A percentile compares a stretch with the other conserved stretches of the same genome.
Conservation (phyloP, 2,329 filamentous ascomycete genomes). For the Cercospora canescens region DNA sequence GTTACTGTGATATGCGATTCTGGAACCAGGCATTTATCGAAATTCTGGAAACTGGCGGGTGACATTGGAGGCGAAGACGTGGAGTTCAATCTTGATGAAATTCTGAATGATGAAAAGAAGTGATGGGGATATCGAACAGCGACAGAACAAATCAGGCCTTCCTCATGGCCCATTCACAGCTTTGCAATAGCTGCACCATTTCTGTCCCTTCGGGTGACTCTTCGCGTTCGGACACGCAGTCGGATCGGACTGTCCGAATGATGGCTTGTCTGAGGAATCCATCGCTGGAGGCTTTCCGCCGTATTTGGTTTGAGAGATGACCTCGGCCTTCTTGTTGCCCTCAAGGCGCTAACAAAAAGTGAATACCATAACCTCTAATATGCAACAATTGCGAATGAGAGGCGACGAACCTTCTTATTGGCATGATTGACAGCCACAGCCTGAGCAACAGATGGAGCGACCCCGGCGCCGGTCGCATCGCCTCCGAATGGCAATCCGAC, state of each 20-base stretch:
- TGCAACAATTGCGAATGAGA: neutral
- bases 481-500: neutral
- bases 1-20: slow-evolving; percentile 84
- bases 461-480: neutral
- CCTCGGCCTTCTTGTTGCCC: neutral
- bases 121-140: neutral
- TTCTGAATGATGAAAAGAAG: slow-evolving; percentile 43
- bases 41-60: slow-evolving; percentile 77
- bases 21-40: slow-evolving; percentile 75
- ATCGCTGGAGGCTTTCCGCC: neutral
- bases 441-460: neutral
- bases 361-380: neutral
- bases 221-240: neutral
- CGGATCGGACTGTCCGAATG: neutral
- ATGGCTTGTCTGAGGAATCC: neutral
- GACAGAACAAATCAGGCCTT: neutral
- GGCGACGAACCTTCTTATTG: neutral
- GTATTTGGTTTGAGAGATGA: neutral
- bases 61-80: slow-evolving; percentile 58
- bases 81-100: slow-evolving; percentile 56
- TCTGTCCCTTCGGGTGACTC: neutral
- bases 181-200: neutral
- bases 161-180: neutral
- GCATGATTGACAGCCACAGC: neutral
- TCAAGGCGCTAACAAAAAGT: neutral